These are phyloP conservation scores for Talaromyces liani DNA, from an alignment of 495 filamentous ascomycete species.

Conservation along the genomic window DNA sequence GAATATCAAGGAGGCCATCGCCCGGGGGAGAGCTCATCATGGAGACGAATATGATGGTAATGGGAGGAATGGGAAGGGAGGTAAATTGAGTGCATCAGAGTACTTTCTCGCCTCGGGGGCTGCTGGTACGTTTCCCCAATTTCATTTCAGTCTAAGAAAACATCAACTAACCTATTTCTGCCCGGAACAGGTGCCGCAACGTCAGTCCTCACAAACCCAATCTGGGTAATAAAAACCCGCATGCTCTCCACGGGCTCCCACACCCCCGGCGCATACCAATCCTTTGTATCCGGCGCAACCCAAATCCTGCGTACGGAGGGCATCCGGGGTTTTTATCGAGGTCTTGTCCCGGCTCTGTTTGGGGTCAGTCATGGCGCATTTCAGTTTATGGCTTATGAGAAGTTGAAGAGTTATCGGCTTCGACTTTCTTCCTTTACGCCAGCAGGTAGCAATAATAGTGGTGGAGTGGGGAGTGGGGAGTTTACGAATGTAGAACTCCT, in stretches of 20 bases:
- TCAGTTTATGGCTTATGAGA: slow-evolving; percentile 94
- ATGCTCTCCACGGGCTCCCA: slow-evolving; percentile 79
- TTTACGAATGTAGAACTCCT: slow-evolving; percentile 73
- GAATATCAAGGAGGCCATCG: slow-evolving; percentile 45
- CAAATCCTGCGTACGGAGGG: slow-evolving; percentile 65
- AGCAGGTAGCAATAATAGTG: too few species aligned
- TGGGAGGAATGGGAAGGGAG: neutral
- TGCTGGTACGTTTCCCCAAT: slow-evolving; percentile 45
- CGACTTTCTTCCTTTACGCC: neutral
- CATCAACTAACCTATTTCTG: neutral
- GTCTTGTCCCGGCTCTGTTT: slow-evolving; percentile 72
- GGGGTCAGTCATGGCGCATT: slow-evolving; percentile 94
- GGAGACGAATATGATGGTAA: slow-evolving; percentile 8
- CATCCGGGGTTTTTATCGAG: slow-evolving; percentile 70
- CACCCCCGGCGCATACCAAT: slow-evolving; percentile 73
- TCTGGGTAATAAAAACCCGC: slow-evolving; percentile 98
- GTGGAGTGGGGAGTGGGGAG: slow-evolving; percentile 15
- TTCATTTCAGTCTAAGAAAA: too few species aligned
- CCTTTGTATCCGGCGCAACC: slow-evolving; percentile 57
- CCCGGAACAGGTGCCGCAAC: slow-evolving; percentile 49
- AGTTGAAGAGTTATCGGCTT: slow-evolving; percentile 58
- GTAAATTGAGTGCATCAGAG: slow-evolving; percentile 56
- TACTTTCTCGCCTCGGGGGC: slow-evolving; percentile 76
- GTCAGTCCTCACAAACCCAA: slow-evolving; percentile 81
- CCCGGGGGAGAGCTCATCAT: slow-evolving; percentile 11